Evolutionary conservation across 1,139 yeast genomes (phyloP).

Genomic region (Scheffersomyces cryptocercus): DNA sequence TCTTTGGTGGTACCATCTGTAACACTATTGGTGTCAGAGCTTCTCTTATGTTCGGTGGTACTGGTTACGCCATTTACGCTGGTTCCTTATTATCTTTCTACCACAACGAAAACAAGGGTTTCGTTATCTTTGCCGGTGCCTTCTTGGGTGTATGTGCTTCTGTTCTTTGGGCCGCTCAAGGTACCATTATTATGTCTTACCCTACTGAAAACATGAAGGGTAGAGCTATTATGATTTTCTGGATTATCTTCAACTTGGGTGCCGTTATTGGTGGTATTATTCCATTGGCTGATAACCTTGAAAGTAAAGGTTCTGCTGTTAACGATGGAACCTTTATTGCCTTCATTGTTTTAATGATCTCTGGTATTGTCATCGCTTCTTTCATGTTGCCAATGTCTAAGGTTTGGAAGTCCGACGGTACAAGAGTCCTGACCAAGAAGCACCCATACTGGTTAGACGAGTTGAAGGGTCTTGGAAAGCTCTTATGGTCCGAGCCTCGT

Average conservation of each 20-base stretch:
- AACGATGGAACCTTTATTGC: constrained; percentile 59
- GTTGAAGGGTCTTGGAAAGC: constrained; percentile 37
- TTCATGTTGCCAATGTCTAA: constrained; percentile 50
- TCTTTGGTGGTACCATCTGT: constrained; percentile 61
- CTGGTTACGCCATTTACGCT: constrained; percentile 58
- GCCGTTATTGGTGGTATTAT: constrained; percentile 60
- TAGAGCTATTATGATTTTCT: constrained; percentile 54
- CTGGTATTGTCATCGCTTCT: constrained; percentile 48
- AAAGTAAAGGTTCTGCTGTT: constrained; percentile 37
- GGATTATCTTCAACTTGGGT: constrained; percentile 67
- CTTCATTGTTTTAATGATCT: constrained; percentile 54
- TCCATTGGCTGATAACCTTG: constrained; percentile 53
- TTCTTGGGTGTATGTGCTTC: constrained; percentile 60
- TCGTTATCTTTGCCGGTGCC: constrained; percentile 61
- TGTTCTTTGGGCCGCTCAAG: constrained; percentile 63
- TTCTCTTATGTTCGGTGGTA: constrained; percentile 53
- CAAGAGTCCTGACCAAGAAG: constrained; percentile 45
- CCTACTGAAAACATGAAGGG: constrained; percentile 60
- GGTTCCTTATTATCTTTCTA: constrained; percentile 51
- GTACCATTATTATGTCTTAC: constrained; percentile 57
- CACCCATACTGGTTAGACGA: constrained; percentile 53
- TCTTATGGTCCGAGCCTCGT: constrained; percentile 48
- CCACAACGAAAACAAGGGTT: constrained; percentile 51
- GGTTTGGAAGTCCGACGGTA: constrained; percentile 55
- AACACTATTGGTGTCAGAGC: constrained; percentile 52